Percentiles rank a stretch among this genome's conserved stretches.
Evolutionary conservation across 2,329 filamentous ascomycete species (phyloP).

Genomic region (Xylaria sp.): DNA sequence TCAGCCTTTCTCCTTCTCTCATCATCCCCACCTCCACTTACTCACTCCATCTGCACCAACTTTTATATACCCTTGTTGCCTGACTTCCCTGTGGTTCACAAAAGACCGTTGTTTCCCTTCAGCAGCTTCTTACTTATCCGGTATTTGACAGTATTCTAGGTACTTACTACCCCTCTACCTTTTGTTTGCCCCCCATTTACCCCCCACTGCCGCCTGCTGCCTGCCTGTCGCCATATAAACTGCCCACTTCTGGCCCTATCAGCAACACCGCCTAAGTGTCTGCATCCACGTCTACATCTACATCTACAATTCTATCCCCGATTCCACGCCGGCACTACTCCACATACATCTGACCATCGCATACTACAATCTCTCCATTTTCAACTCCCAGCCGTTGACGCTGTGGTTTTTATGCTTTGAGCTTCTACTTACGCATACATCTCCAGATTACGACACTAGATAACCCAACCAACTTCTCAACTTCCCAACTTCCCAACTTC

Average conservation of each 20-base stretch:
- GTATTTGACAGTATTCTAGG: background rate
- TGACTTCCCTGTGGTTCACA: background rate
- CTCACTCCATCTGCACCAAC: conserved; percentile 3
- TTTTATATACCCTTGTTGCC: background rate
- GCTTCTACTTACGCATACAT: conserved; percentile 23
- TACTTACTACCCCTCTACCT: background rate
- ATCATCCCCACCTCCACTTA: background rate
- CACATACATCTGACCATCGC: background rate
- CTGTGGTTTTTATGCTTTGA: background rate
- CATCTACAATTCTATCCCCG: background rate
- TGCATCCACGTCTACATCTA: background rate
- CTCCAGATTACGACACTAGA: conserved; percentile 6
- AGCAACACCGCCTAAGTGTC: background rate
- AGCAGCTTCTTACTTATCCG: background rate
- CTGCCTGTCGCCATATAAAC: background rate
- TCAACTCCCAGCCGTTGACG: background rate
- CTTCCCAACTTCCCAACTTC: background rate
- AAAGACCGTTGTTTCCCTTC: background rate
- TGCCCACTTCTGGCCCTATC: background rate
- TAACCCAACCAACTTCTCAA: conserved; percentile 7
- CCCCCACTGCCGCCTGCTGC: background rate
- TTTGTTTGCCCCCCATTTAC: background rate
- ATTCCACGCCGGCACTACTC: conserved; percentile 8
- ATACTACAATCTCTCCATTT: background rate
- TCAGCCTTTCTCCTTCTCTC: conserved; percentile 17